Base-by-base conservation (phyloP, 495 filamentous ascomycete species). In the Neurospora terricola region DNA sequence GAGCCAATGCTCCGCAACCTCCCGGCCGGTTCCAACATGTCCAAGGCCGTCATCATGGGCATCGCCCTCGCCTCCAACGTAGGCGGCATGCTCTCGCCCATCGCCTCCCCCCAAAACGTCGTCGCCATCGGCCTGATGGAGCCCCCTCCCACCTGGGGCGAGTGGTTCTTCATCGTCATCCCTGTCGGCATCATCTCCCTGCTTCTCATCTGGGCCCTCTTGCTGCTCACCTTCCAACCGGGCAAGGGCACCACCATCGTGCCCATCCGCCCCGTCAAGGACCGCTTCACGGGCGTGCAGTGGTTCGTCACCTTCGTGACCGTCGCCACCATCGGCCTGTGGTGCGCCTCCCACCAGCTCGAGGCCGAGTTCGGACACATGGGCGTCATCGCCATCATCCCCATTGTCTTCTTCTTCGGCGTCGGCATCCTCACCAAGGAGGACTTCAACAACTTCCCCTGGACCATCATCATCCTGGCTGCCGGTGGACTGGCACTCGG, bases 361-460 rank as follows among this genome's bases (percentile, higher is more conserved):
- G 92, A 98, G 78, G 82, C 87, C 70, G 80, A 93, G 11, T 97
- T 99, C 75, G 96, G 96, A 38, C 94, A 99, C 79, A 99, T 99
- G 96, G 96, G 96, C 69, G 93, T 99, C 71, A 91, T 99, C 66
- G 96, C 96, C 71, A 96, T 99, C 80, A 92, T 99, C 73, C 96
- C 96, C 9, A 90, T 99, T 48, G 92, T 96, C 43, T 84, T 97
- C 40, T 99, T 99, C 87, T 99, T 98, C 78, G 96, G 96, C 71
- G 93, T 94, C 12, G 96, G 96, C 43, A 97, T 99, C 78, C 88
- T 99, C 14, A 99, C 94, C 37, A 99, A 99, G 81, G 96, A 98
- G 83, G 96, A 99, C 80, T 99, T 99, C 79, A 99, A 99, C 85
- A 99, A 99, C 79, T 99, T 99, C 83, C 91, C 98, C 39, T 99